Conservation (phyloP, 345 rosid species). For the Mangifera indica region DNA sequence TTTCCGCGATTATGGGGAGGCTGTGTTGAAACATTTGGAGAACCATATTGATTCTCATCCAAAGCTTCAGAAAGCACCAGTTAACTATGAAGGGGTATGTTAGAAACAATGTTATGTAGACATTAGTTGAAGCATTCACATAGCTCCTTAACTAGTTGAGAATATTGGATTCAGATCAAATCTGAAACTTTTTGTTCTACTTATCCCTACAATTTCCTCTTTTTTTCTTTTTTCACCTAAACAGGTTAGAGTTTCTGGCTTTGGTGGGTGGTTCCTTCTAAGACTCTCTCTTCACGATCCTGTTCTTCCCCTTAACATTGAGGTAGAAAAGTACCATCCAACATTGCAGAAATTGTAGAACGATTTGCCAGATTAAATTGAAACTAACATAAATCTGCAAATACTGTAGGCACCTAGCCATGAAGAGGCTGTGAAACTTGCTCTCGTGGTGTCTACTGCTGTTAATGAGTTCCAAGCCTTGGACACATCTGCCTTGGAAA, state of each 20-base stretch:
- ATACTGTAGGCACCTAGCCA: conserved; percentile 62
- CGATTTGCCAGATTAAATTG: neutral
- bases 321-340: conserved; percentile 44
- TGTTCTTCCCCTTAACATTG: conserved; percentile 96
- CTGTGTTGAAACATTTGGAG: conserved; percentile 67
- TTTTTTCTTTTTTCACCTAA: conserved; percentile 2
- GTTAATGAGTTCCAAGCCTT: conserved; percentile 68
- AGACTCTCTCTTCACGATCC: conserved; percentile 98
- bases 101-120: neutral
- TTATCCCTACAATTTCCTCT: neutral
- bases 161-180: neutral
- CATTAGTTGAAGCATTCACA: neutral
- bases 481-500: conserved; percentile 77
- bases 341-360: conserved; percentile 4
- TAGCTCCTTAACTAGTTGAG: neutral
- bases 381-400: neutral
- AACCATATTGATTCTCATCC: conserved; percentile 51
- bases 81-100: conserved; percentile 85
- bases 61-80: conserved; percentile 75
- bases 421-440: conserved; percentile 76
- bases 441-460: conserved; percentile 62
- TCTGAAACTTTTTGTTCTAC: neutral
- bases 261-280: conserved; percentile 97
- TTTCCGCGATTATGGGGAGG: conserved; percentile 89
- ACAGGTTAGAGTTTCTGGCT: conserved; percentile 87